Conservation (phyloP, 2,329 filamentous ascomycete species). For the Nemania sp. region DNA sequence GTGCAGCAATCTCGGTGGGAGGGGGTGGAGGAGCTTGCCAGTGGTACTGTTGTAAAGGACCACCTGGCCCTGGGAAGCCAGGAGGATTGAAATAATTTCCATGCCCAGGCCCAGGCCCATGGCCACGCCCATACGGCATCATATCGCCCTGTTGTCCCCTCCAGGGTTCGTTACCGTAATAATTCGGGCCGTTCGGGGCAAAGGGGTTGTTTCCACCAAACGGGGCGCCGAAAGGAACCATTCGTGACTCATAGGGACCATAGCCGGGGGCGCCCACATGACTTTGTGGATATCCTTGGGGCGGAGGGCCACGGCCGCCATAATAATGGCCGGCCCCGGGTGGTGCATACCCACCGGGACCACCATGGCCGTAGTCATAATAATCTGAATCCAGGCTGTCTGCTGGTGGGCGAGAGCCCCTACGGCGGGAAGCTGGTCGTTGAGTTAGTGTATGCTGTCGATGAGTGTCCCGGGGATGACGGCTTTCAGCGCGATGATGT, state of each 20-base stretch:
- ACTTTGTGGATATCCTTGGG: constrained; percentile 51
- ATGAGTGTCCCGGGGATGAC: constrained; percentile 41
- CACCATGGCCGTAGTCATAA: constrained; percentile 57
- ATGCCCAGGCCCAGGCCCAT: constrained; percentile 34
- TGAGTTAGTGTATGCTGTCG: constrained; percentile 42
- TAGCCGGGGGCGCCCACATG: constrained; percentile 52
- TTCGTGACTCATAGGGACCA: constrained; percentile 46
- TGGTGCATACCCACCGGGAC: constrained; percentile 36
- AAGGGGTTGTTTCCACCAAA: constrained; percentile 40
- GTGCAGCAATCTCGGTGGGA: constrained; percentile 35
- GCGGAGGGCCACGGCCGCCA: constrained; percentile 39
- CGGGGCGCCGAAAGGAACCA: constrained; percentile 52
- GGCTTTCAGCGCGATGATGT: constrained; percentile 38
- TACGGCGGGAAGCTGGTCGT: constrained; percentile 31
- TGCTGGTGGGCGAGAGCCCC: constrained; percentile 49
- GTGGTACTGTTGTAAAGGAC: constrained; percentile 57
- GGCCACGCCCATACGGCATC: constrained; percentile 41
- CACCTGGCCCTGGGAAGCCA: constrained; percentile 44
- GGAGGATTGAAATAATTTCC: constrained; percentile 45
- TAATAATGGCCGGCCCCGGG: constrained; percentile 37
- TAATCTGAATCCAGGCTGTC: constrained; percentile 64
- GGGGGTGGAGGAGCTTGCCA: constrained; percentile 44
- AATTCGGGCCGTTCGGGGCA: constrained; percentile 43
- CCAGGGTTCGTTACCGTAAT: constrained; percentile 43
- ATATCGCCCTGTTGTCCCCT: constrained; percentile 34